Conservation (phyloP, 768 basidiomycete genomes). For the Leccinum subtestaceum region DNA sequence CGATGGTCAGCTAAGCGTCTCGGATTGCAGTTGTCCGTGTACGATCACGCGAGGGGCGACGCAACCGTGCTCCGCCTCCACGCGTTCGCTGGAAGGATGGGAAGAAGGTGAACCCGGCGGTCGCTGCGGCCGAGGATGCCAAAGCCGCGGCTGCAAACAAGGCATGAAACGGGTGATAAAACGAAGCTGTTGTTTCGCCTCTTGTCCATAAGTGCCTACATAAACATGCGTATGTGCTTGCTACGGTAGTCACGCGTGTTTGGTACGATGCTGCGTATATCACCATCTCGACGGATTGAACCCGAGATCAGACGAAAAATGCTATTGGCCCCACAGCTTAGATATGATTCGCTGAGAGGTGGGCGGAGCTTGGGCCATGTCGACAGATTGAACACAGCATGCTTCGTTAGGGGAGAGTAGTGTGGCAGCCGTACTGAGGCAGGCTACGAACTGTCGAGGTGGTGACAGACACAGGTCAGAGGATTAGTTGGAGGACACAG, state of each 20-base stretch:
- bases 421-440: neutral
- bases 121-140: slow-evolving; percentile 87
- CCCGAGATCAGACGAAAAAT: neutral
- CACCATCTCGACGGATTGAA: neutral
- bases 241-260: neutral
- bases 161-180: slow-evolving; percentile 37
- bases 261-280: neutral
- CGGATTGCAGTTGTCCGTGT: slow-evolving; percentile 83
- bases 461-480: neutral
- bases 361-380: neutral
- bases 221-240: neutral
- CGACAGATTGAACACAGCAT: neutral
- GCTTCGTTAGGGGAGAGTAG: neutral
- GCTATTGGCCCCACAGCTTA: neutral
- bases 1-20: neutral
- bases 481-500: too few relatives aligned
- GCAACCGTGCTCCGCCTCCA: slow-evolving; percentile 97
- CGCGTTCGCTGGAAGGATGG: slow-evolving; percentile 94
- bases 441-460: neutral
- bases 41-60: slow-evolving; percentile 89
- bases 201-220: neutral
- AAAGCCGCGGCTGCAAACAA: slow-evolving; percentile 57
- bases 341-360: neutral
- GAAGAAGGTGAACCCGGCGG: slow-evolving; percentile 95
- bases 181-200: slow-evolving; percentile 3